Base-by-base conservation (phyloP, 2,329 filamentous ascomycete genomes). In the Claviceps sp. region DNA sequence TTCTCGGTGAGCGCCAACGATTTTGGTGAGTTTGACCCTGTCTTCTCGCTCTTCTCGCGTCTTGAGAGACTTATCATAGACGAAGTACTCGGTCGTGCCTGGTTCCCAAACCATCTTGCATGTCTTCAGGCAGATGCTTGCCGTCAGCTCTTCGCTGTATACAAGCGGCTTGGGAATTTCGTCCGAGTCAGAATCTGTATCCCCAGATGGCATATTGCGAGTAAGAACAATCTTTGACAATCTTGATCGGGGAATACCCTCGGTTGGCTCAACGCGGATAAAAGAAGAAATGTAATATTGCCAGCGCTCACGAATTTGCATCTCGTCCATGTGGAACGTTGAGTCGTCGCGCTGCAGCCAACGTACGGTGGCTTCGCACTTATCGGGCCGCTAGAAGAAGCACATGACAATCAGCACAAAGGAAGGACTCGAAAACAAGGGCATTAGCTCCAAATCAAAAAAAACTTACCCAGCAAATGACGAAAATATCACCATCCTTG, bases 231-330 rank as follows among this genome's bases (percentile, higher is more conserved):
- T 77, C 68, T 82, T 85, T 55, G 78, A 79, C 61, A 88, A 75
- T 47, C 78, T 79, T 5, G 76, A 75, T 48, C 82, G 74, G 6
- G 77, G 72, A 2, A 93, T 77, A 14, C 86, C 86, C 67, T 93
- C 87, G 0, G 93, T 98, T 2, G 88, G 86, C 62, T 95, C 88
- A 24, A 90, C 79, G 56, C 88, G 87, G 58, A 88, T 86, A 67
- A 86, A 97, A 0, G 90, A 89, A 18, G 91, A 90, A 53, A 95
- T 88, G 65, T 98, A 98, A 70, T 94, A 95, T 60, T 91, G 87
- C 93, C 93, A 98, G 41, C 82, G 77, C 56, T 88, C 83, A 52
- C 84, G 84, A 49, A 83, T 79, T 62, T 93, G 85, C 73, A 95
- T 84, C 59, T 95, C 88, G 58, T 95, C 88, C 62, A 85, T 84